A percentile compares a stretch with the other conserved stretches of the same genome.
Evolutionary conservation across 192 early-diverging fungal genomes (phyloP).

Genomic region (Mycoemilia scoparia): DNA sequence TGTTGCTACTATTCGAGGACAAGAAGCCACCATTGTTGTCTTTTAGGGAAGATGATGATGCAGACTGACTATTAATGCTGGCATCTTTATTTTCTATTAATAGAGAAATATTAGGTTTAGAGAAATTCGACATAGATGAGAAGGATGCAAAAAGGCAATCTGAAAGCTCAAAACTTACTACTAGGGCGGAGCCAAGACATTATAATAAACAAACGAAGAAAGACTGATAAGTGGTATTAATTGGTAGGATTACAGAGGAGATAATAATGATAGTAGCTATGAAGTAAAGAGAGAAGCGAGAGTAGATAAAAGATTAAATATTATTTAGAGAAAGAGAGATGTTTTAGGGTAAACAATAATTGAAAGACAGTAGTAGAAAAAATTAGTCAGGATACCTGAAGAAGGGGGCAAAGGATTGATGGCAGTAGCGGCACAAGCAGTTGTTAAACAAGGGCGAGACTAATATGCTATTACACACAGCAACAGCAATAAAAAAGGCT

Average conservation of each 20-base stretch:
- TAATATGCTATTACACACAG: too few relatives aligned
- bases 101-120: too few relatives aligned
- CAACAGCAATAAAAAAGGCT: too few relatives aligned
- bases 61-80: not conserved
- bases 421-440: too few relatives aligned
- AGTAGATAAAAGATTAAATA: not conserved
- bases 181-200: constrained; percentile 30
- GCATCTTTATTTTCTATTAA: too few relatives aligned
- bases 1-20: too few relatives aligned
- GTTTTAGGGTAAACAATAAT: not conserved
- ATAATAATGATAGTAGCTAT: not conserved
- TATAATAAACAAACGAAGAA: not conserved
- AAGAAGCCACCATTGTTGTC: not conserved
- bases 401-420: too few relatives aligned
- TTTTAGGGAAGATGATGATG: not conserved
- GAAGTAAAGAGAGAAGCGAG: not conserved
- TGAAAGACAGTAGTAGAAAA: too few relatives aligned
- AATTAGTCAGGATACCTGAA: too few relatives aligned
- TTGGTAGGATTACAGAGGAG: not conserved
- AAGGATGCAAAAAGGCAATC: not conserved
- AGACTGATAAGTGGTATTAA: not conserved
- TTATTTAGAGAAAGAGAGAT: not conserved
- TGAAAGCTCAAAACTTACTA: constrained; percentile 6
- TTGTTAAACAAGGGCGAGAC: too few relatives aligned
- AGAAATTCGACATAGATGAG: not conserved